Base-by-base conservation (phyloP, 805 yeast species). In the Metschnikowia arizonensis region DNA sequence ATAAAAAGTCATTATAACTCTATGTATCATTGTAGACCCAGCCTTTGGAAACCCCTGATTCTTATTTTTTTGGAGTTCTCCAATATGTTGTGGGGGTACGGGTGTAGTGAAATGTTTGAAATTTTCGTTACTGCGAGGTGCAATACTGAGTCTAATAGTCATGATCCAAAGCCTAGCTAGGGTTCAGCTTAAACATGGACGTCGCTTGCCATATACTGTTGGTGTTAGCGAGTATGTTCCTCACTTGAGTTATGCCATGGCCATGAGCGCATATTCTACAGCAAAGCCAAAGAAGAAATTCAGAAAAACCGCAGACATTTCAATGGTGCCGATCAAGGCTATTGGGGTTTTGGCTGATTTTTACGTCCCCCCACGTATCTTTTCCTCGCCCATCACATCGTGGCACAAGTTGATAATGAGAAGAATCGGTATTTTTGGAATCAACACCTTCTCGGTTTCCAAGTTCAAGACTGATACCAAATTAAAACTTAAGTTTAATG, bases 351-450 rank as follows among this genome's bases (percentile, higher is more conserved):
- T 71, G 57, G 69, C 73, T 12, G 74, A 70, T 51, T 70, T 66
- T 54, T 71, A 71, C 52, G 55, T 70, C 21, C 74, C 76, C 11
- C 76, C 76, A 8, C 59, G 53, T 41, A 54, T 67, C 46, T 31
- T 48, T 48, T 28, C 45, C 42, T 18, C 50, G 31, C 54, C 54
- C 6, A 47, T 69, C 29, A 58, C 55, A 21, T 64, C 59, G 56
- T 75, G 69, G 79, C 76, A 50, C 50, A 61, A 55, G 48, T 72
- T 79, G 28, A 50, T 84, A 2, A 62, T 79, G 53, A 78, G 88
- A 64, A 77, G 84, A 54, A 65, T 85, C 34, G 89, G 83, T 7
- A 63, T 80, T 40, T 79, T 82, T 56, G 83, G 88, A 31, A 75
- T 79, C 60, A 85, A 84, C 61, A 81, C 89, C 34, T 73, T 73